Conservation (phyloP, 371 early-diverging fungal genomes). For the Dinochytrium kinnereticum region DNA sequence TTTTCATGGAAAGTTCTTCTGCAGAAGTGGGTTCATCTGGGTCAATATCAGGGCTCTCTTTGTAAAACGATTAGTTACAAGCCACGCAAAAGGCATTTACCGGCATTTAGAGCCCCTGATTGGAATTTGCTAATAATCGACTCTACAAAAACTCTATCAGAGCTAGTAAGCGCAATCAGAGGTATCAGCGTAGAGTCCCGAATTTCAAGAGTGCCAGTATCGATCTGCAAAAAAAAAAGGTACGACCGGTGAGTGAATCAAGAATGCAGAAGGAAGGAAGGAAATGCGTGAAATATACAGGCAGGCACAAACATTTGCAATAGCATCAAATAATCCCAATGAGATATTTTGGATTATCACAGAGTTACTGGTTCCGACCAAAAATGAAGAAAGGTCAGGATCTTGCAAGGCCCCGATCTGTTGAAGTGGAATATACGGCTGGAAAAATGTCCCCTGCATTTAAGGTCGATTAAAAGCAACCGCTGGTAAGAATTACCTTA, state of each 20-base stretch:
- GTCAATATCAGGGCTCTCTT: no score
- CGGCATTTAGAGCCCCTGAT: not conserved
- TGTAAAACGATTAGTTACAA: no score
- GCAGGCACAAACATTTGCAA: slow-evolving; percentile 67
- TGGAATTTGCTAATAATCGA: not conserved
- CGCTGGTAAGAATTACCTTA: slow-evolving; percentile 48
- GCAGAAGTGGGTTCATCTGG: slow-evolving; percentile 3
- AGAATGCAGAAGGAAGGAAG: no score
- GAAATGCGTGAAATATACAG: not conserved
- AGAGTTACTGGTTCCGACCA: slow-evolving; percentile 79
- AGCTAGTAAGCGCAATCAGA: slow-evolving; percentile 38
- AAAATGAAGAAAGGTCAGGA: slow-evolving; percentile 65
- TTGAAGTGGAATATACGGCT: slow-evolving; percentile 82
- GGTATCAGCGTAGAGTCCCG: slow-evolving; percentile 60
- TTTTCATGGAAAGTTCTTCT: slow-evolving; percentile 74
- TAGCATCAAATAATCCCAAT: slow-evolving; percentile 68
- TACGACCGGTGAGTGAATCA: no score
- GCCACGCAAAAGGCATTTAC: no score
- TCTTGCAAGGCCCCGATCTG: slow-evolving; percentile 75
- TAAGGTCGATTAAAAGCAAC: not conserved
- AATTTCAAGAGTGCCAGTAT: slow-evolving; percentile 76
- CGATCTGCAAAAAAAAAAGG: no score
- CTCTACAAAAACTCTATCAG: slow-evolving; percentile 42
- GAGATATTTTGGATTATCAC: slow-evolving; percentile 77
- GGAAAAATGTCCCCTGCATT: slow-evolving; percentile 69